phyloP scores from a whole-genome alignment of 2,329 filamentous ascomycete genomes.

The Xylogone sp. region DNA sequence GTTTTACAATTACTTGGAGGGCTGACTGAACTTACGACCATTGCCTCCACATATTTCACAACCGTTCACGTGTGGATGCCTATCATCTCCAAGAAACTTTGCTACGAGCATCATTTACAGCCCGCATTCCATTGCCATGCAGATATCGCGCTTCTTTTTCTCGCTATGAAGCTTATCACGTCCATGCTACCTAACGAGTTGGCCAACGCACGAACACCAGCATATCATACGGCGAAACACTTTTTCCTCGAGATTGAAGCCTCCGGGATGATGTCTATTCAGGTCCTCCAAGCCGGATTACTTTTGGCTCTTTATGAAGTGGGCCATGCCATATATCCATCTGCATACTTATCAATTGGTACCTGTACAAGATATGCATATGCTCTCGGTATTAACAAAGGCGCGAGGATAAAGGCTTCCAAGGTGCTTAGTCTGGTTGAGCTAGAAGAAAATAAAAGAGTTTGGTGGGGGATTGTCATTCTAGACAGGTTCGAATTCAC shows the following conservation, averaged over 20 bases:
- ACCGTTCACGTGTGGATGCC: slow-evolving; percentile 19
- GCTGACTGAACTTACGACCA: slow-evolving; percentile 1
- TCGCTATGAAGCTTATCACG: slow-evolving; percentile 25
- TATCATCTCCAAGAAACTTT: slow-evolving; percentile 21
- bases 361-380: slow-evolving; percentile 2
- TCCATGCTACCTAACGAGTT: not conserved
- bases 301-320: slow-evolving; percentile 31
- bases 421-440: slow-evolving; percentile 4
- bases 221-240: slow-evolving; percentile 25
- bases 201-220: slow-evolving; percentile 9
- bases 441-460: slow-evolving; percentile 1
- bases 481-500: not conserved
- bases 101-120: slow-evolving; percentile 14
- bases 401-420: not conserved
- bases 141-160: slow-evolving; percentile 25
- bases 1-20: slow-evolving; percentile 3
- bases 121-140: slow-evolving; percentile 13
- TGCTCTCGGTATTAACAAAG: slow-evolving; percentile 8
- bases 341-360: slow-evolving; percentile 27
- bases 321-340: slow-evolving; percentile 32
- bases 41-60: slow-evolving; percentile 13
- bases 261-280: slow-evolving; percentile 20
- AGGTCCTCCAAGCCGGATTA: slow-evolving; percentile 26
- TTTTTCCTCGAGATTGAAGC: slow-evolving; percentile 23
- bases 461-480: slow-evolving; percentile 3